Evolutionary conservation across 2,329 filamentous ascomycete genomes (phyloP).

Genomic region (Fusarium sororula): DNA sequence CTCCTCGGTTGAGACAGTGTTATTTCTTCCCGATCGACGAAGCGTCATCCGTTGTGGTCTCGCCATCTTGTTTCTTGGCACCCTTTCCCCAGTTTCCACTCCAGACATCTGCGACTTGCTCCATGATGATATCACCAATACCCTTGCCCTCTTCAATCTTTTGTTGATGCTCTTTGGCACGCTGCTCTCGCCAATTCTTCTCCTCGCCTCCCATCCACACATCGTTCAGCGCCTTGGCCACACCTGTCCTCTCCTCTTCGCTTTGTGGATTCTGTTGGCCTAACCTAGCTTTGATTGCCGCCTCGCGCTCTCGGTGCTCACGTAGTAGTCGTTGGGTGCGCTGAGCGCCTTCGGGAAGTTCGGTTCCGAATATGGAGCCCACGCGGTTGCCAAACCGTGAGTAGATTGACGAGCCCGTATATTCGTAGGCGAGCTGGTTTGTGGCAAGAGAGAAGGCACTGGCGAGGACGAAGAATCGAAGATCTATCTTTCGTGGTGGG

Average conservation of each 20-base stretch:
- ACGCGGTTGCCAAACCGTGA: conserved; percentile 57
- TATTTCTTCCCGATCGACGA: conserved; percentile 36
- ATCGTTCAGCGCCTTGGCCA: conserved; percentile 52
- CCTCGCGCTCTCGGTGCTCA: conserved; percentile 55
- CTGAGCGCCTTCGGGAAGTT: conserved; percentile 66
- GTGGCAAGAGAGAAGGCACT: conserved; percentile 61
- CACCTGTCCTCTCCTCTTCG: conserved; percentile 46
- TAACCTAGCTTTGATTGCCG: conserved; percentile 40
- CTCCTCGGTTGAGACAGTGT: conserved; percentile 19
- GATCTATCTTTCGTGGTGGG: conserved; percentile 61
- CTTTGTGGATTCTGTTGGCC: conserved; percentile 16
- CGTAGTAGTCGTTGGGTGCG: conserved; percentile 58
- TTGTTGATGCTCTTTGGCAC: conserved; percentile 60
- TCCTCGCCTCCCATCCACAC: conserved; percentile 68
- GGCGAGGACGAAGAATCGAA: conserved; percentile 61
- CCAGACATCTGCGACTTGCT: conserved; percentile 66
- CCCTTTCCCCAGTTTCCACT: conserved; percentile 49
- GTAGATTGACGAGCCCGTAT: conserved; percentile 63
- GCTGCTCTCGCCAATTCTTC: conserved; percentile 64
- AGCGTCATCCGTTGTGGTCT: conserved; percentile 20
- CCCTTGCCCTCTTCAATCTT: conserved; percentile 65
- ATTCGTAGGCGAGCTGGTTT: conserved; percentile 66
- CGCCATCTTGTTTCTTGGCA: conserved; percentile 42
- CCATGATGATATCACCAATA: conserved; percentile 64
- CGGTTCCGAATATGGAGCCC: conserved; percentile 57